A percentile compares a stretch with the other conserved stretches of the same genome.
These are phyloP conservation scores for Carnegiea gigantea DNA, from an alignment of 179 eudicot species.

Conservation along the genomic window DNA sequence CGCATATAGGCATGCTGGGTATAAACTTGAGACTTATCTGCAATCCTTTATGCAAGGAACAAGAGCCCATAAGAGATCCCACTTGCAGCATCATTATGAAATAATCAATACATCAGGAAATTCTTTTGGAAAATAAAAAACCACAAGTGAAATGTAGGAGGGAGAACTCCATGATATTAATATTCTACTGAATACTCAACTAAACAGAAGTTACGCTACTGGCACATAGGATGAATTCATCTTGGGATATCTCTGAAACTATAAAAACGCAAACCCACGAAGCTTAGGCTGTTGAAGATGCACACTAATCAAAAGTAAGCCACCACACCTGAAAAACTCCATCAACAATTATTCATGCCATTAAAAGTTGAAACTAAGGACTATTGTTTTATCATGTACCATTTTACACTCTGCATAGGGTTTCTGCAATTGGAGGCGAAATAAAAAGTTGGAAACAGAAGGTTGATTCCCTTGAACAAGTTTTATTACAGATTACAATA, in stretches of 20 bases:
- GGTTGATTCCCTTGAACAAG: neutral
- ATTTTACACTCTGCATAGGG: too few species aligned
- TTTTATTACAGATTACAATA: neutral
- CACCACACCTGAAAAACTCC: neutral
- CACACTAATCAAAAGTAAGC: neutral
- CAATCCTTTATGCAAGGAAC: constrained; percentile 60
- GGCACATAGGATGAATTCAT: neutral
- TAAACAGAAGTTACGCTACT: too few species aligned
- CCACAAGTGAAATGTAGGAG: too few species aligned
- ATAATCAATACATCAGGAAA: neutral
- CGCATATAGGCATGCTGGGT: constrained; percentile 99
- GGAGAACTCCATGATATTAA: too few species aligned
- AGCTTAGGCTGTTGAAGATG: neutral
- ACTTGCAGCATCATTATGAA: neutral
- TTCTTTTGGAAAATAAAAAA: neutral
- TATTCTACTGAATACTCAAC: neutral
- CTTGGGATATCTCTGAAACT: neutral
- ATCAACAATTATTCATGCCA: neutral
- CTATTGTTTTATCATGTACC: neutral
- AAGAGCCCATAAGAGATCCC: neutral
- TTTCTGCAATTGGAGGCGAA: neutral
- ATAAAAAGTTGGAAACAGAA: too few species aligned
- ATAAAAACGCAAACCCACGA: neutral
- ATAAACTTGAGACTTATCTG: constrained; percentile 95
- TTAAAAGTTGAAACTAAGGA: neutral